Percentiles rank a stretch among this genome's conserved stretches.
Evolutionary conservation across 2,329 filamentous ascomycete genomes (phyloP).

Genomic region (Fusarium coicis): DNA sequence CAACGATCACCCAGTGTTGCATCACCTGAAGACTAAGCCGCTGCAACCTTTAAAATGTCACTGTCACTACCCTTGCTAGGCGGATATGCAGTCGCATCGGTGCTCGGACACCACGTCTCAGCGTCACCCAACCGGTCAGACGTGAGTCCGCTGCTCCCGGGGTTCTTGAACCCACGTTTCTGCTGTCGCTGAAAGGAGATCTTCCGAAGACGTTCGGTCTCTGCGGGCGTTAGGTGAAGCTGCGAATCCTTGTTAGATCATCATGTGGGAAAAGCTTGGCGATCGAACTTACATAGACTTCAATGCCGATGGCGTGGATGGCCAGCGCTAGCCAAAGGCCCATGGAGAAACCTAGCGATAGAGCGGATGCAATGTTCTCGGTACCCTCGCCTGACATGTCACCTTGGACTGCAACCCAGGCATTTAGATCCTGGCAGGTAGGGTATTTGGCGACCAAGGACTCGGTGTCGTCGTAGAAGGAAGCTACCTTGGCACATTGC

Average conservation of each 20-base stretch:
- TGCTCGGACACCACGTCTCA: neutral
- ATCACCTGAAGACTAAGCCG: neutral
- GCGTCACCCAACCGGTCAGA: conserved; percentile 13
- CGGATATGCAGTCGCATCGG: neutral
- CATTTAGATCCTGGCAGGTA: neutral
- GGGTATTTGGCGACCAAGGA: conserved; percentile 6
- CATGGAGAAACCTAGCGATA: conserved; percentile 8
- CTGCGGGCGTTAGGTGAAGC: conserved; percentile 18
- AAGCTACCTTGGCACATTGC: conserved; percentile 9
- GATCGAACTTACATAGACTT: conserved; percentile 13
- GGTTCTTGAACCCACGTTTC: conserved; percentile 7
- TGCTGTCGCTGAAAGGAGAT: conserved; percentile 11
- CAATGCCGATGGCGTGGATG: conserved; percentile 10
- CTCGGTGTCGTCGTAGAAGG: conserved; percentile 1
- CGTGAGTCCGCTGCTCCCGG: conserved; percentile 5
- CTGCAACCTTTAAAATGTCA: neutral
- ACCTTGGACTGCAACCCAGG: conserved; percentile 18
- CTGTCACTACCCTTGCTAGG: neutral
- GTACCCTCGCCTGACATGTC: conserved; percentile 5
- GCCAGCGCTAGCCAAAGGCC: conserved; percentile 6
- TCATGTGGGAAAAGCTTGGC: accelerated
- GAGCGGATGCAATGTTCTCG: conserved; percentile 12
- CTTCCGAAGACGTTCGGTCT: conserved; percentile 11
- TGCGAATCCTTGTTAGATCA: neutral
- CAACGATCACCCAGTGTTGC: accelerated